These are phyloP conservation scores for Xylaria sp. DNA, from an alignment of 2,329 filamentous ascomycete genomes.

Conservation along the genomic window DNA sequence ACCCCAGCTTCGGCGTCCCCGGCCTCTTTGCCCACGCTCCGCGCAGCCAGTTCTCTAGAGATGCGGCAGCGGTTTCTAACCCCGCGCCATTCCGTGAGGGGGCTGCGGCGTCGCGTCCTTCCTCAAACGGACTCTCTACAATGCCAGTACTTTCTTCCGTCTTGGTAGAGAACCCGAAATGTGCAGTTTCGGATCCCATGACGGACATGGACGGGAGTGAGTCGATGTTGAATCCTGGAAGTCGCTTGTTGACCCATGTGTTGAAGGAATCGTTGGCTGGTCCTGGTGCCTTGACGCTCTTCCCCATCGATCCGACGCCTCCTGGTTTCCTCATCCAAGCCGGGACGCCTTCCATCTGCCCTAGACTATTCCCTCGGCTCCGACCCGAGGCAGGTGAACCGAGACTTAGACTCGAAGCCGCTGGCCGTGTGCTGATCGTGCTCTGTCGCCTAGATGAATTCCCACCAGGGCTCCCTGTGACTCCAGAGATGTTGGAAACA, in stretches of 20 bases:
- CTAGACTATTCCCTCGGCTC: constrained; percentile 40
- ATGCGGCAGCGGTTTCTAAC: constrained; percentile 83
- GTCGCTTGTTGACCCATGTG: constrained; percentile 79
- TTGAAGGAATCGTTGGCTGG: constrained; percentile 86
- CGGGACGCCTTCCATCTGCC: constrained; percentile 44
- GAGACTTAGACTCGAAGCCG: constrained; percentile 36
- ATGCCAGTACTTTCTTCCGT: constrained; percentile 48
- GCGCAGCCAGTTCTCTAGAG: constrained; percentile 88
- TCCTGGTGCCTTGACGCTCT: constrained; percentile 74
- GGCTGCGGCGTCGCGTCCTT: constrained; percentile 51
- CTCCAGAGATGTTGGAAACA: constrained; percentile 38
- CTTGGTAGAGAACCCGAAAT: constrained; percentile 57
- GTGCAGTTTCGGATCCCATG: constrained; percentile 64
- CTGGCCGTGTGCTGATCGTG: constrained; percentile 36
- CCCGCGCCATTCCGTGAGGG: constrained; percentile 55
- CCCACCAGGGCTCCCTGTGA: constrained; percentile 39
- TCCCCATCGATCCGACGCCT: constrained; percentile 82
- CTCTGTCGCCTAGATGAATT: constrained; percentile 42
- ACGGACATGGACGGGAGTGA: constrained; percentile 69
- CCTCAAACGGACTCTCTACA: constrained; percentile 58
- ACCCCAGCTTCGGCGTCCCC: constrained; percentile 54
- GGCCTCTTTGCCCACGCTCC: constrained; percentile 74
- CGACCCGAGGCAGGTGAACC: constrained; percentile 37
- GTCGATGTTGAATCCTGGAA: constrained; percentile 79
- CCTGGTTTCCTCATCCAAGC: constrained; percentile 81